Base-by-base conservation (phyloP, 1,284 basidiomycete species). In the Rhodotorula sp. region DNA sequence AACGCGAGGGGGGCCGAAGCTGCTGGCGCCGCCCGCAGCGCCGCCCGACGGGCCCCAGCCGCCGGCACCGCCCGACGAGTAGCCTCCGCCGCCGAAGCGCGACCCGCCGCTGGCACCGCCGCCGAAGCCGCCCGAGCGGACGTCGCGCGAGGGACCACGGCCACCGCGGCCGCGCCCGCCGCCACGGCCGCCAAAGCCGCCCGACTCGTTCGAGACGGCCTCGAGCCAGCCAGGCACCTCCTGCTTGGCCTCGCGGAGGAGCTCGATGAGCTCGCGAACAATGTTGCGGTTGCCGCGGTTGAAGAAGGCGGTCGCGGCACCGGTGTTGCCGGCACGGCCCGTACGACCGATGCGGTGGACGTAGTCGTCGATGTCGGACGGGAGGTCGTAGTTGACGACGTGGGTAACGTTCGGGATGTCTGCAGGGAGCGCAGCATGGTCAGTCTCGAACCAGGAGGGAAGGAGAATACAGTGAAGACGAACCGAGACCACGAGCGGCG, bases 341-440 rank as follows among this genome's bases (percentile, higher is more conserved):
- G 97, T 99, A 87, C 96, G 94, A 86, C 96, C 96, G 80, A 97
- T 97, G 81, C 94, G 92, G 82, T 97, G 94, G 61, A 97, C 95
- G 83, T 97, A 97, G 83, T 97, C 97, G 81, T 99, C 96, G 74
- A 99, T 96, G 83, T 99, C 96, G 73, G 91, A 91, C 29, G 96
- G 96, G n/a, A 99, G 85, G 82, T 99, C 97, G 84, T 97, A 99
- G 83, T 96, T 96, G 85, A 99, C 87, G 80, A 99, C 96, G 82
- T 99, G 97, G 41, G 93, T 97, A 80, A 99, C 96, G 83, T 99
- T 97, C 78, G 97, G 97, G 79, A 99, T 99, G 85, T 99, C 53
- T 50, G 48, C 25, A n/a, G 9, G 25, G 25, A 50, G 48, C 17
- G 48, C 25, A 19, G 25, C 10, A 3, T 10, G 48, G 48, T 27